A percentile compares a stretch with the other conserved stretches of the same genome.
Conservation (phyloP, 768 basidiomycete genomes). For the Pulveroboletus sp. region DNA sequence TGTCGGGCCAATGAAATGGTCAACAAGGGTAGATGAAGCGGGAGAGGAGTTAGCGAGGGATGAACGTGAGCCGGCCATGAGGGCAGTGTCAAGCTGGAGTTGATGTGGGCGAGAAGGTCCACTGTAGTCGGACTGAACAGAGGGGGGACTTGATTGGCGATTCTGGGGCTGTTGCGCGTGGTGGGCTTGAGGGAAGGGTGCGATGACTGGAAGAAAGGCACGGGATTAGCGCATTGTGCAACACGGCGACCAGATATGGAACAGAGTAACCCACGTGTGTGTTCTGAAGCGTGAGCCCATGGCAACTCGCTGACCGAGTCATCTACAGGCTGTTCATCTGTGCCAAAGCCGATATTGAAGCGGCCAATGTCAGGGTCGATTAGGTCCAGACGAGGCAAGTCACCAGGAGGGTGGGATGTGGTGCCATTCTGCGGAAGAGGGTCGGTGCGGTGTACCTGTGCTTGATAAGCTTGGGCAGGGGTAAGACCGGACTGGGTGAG, state of each 20-base stretch:
- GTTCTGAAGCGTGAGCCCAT: constrained; percentile 43
- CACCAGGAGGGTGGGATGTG: constrained; percentile 20
- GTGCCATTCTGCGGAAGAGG: constrained; percentile 33
- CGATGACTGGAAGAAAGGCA: constrained; percentile 21
- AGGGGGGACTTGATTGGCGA: constrained; percentile 35
- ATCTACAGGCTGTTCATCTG: constrained; percentile 29
- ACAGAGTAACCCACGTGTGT: constrained; percentile 37
- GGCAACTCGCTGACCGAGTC: constrained; percentile 54
- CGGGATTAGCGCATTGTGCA: constrained; percentile 26
- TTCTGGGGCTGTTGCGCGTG: constrained; percentile 24
- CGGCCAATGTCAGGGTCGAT: constrained; percentile 55
- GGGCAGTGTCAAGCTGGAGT: constrained; percentile 57
- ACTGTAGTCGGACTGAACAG: constrained; percentile 36
- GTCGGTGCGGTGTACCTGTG: constrained; percentile 57
- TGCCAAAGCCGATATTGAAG: constrained; percentile 54
- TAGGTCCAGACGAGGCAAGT: constrained; percentile 37
- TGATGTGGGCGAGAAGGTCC: constrained; percentile 39
- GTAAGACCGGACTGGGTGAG: constrained; percentile 53
- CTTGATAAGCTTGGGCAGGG: constrained; percentile 77
- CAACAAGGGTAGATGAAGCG: constrained; percentile 37
- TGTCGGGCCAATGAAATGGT: constrained; percentile 24
- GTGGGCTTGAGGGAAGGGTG: constrained; percentile 23
- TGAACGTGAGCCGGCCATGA: constrained; percentile 38
- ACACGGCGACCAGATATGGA: constrained; percentile 25
- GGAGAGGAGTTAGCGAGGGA: constrained; percentile 43